Percentiles rank a stretch among this genome's conserved stretches.
These are phyloP conservation scores for Boletus reticulatus DNA, from an alignment of 768 basidiomycete genomes.

Conservation along the genomic window DNA sequence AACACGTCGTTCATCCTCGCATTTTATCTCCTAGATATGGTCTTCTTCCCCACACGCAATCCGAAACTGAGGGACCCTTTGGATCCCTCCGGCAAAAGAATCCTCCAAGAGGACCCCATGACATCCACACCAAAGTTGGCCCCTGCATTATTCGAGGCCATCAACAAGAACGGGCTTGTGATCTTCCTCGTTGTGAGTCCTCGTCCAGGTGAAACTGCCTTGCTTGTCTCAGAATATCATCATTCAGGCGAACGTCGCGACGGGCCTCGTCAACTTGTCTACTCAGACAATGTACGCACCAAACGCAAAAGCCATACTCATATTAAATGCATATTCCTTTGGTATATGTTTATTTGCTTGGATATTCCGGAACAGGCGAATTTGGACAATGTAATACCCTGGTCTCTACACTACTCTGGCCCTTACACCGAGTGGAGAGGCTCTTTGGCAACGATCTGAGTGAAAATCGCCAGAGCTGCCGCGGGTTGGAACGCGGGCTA, in stretches of 20 bases:
- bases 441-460: constrained; percentile 49
- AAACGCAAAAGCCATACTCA: constrained; percentile 52
- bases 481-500: constrained; percentile 64
- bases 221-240: not conserved
- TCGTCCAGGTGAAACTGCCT: not conserved
- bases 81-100: constrained; percentile 23
- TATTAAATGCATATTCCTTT: constrained; percentile 61
- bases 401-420: not conserved
- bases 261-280: constrained; percentile 79
- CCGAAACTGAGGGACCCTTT: constrained; percentile 24
- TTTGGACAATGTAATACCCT: constrained; percentile 29
- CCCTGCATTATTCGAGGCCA: constrained; percentile 65
- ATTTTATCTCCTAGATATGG: constrained; percentile 75
- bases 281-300: constrained; percentile 79
- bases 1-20: constrained; percentile 82
- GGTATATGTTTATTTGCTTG: constrained; percentile 64
- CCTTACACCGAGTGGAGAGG: constrained; percentile 50
- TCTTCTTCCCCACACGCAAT: constrained; percentile 54
- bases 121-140: constrained; percentile 25
- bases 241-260: constrained; percentile 78
- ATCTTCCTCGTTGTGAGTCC: constrained; percentile 78
- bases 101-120: constrained; percentile 26
- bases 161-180: constrained; percentile 77
- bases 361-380: constrained; percentile 37
- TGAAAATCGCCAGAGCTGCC: constrained; percentile 57